Percentiles rank a stretch among this genome's conserved stretches.
Conservation (phyloP, 495 filamentous ascomycete genomes). For the Penicillium pancosmium region DNA sequence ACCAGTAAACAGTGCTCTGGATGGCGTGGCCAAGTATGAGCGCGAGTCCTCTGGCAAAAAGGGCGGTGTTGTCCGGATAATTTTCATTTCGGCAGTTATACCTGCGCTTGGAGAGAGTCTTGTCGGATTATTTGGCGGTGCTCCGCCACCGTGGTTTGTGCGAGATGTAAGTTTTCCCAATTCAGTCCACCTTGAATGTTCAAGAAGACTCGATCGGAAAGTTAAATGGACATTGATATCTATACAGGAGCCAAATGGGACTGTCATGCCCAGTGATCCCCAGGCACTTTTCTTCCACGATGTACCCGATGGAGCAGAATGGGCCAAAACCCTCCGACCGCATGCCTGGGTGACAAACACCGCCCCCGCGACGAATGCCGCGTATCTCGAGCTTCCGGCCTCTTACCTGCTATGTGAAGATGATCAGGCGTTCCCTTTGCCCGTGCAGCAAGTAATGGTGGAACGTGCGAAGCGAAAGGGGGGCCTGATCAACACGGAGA, state of each 20-base stretch:
- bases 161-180: constrained; percentile 32
- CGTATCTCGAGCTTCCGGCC: constrained; percentile 33
- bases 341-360: constrained; percentile 38
- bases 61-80: constrained; percentile 48
- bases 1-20: constrained; percentile 51
- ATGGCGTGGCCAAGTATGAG: constrained; percentile 44
- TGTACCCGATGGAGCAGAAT: constrained; percentile 36
- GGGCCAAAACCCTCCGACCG: constrained; percentile 34
- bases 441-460: constrained; percentile 44
- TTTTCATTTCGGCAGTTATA: constrained; percentile 49
- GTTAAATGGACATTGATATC: background rate
- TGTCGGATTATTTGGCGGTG: constrained; percentile 38
- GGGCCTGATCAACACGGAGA: constrained; percentile 34
- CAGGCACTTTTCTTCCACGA: constrained; percentile 40
- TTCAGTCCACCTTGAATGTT: too few species aligned
- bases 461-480: constrained; percentile 34
- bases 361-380: constrained; percentile 32
- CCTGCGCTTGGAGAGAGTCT: constrained; percentile 40
- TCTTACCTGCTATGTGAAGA: constrained; percentile 41
- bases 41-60: constrained; percentile 32
- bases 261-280: constrained; percentile 32
- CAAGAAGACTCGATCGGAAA: background rate
- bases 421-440: constrained; percentile 39
- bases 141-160: constrained; percentile 38
- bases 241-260: constrained; percentile 29